These are phyloP conservation scores for Globisporangium okanoganense DNA, from an alignment of 352 stramenopile species.

Conservation along the genomic window DNA sequence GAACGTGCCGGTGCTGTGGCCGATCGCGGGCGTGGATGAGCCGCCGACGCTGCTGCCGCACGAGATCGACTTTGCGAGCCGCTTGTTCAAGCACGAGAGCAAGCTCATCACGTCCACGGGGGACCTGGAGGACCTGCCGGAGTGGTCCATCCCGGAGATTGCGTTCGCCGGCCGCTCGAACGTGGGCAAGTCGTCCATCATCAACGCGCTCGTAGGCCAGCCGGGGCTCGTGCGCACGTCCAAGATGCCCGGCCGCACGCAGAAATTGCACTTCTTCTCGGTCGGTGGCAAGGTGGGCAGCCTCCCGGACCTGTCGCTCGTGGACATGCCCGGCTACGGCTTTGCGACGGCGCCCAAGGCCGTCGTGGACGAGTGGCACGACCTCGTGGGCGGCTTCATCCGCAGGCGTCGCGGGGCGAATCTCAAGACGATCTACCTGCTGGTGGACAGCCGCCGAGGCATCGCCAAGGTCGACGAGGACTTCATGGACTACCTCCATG, in stretches of 20 bases:
- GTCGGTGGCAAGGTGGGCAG: constrained; percentile 71
- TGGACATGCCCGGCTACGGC: constrained; percentile 87
- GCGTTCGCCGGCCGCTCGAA: constrained; percentile 87
- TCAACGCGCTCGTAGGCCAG: constrained; percentile 80
- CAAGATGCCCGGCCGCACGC: constrained; percentile 86
- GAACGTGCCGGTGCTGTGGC: constrained; percentile 44
- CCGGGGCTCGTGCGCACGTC: constrained; percentile 65
- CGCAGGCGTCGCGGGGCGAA: constrained; percentile 60
- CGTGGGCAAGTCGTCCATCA: constrained; percentile 86
- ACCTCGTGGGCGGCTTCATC: constrained; percentile 77
- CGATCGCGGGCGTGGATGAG: constrained; percentile 52
- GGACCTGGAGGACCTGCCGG: constrained; percentile 54
- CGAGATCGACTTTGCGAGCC: constrained; percentile 56
- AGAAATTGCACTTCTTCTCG: constrained; percentile 78
- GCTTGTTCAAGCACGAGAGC: constrained; percentile 51
- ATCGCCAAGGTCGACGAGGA: constrained; percentile 74
- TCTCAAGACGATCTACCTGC: constrained; percentile 68
- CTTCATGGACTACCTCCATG: constrained; percentile 87
- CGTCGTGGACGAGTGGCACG: constrained; percentile 72
- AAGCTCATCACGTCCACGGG: constrained; percentile 65
- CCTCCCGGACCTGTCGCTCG: constrained; percentile 60
- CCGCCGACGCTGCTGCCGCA: constrained; percentile 49
- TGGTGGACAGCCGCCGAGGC: constrained; percentile 79
- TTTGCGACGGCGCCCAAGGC: constrained; percentile 77
- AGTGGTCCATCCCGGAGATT: constrained; percentile 73